Evolutionary conservation across 345 rosid genomes (phyloP).

Genomic region (Sisymbrium irio): DNA sequence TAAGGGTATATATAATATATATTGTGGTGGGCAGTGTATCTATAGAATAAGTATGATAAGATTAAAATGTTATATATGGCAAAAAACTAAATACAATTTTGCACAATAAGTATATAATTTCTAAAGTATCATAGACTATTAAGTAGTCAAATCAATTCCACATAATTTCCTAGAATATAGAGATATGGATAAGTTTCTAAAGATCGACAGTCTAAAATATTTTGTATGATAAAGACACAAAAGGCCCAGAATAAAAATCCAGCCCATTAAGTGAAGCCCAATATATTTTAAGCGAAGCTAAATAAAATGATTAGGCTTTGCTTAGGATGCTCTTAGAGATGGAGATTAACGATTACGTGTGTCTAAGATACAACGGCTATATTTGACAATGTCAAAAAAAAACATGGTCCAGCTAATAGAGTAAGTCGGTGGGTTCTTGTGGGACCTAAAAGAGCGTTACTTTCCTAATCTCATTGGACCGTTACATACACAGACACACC

Average conservation of each 20-base stretch:
- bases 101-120: background rate
- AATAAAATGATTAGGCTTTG: no score
- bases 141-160: background rate
- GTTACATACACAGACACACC: constrained; percentile 35
- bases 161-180: background rate
- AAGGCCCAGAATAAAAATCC: background rate
- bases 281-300: no score
- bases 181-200: background rate
- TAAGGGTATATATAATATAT: background rate
- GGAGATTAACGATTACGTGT: background rate
- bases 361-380: constrained; percentile 29
- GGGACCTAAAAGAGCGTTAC: constrained; percentile 25
- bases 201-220: background rate
- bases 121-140: background rate
- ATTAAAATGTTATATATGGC: background rate
- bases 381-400: constrained; percentile 10
- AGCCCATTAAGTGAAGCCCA: background rate
- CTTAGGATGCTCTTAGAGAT: constrained; percentile 6
- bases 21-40: background rate
- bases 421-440: constrained; percentile 29
- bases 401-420: background rate
- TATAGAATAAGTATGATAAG: background rate
- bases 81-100: background rate
- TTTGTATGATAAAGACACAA: background rate
- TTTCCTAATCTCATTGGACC: constrained; percentile 32